phyloP scores from a whole-genome alignment of 1,284 basidiomycete species.

The Apiotrichum veenhuisii region DNA sequence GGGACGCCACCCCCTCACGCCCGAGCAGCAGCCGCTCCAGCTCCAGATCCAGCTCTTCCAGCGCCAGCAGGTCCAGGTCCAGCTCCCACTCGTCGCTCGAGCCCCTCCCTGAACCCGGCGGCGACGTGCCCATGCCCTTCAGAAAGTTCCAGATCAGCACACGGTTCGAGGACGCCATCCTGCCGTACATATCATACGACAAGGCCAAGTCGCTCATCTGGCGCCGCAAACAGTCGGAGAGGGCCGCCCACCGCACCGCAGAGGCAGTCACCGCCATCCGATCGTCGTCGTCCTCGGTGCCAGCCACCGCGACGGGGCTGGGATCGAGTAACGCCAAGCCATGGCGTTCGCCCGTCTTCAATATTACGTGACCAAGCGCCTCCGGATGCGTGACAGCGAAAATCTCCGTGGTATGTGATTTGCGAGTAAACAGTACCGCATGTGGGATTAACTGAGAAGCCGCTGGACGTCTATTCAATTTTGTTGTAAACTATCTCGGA shows the following conservation, averaged over 20 bases:
- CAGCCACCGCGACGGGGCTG: not conserved
- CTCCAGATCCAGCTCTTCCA: no score
- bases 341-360: constrained; percentile 4
- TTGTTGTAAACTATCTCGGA: no score
- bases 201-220: constrained; percentile 4
- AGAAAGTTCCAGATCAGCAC: constrained; percentile 8
- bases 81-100: not conserved
- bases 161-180: constrained; percentile 9
- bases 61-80: not conserved
- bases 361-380: not conserved
- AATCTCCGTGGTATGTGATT: no score
- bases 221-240: not conserved
- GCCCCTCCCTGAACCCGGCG: not conserved
- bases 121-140: not conserved
- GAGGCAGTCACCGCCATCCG: not conserved
- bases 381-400: no score
- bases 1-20: not conserved
- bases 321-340: not conserved
- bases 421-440: no score
- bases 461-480: no score
- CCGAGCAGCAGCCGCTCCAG: not conserved
- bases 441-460: no score
- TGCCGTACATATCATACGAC: constrained; percentile 2
- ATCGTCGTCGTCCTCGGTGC: not conserved
- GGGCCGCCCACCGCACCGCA: not conserved